Evolutionary conservation across 768 basidiomycete genomes (phyloP).

Genomic region (Mrakia gelida): DNA sequence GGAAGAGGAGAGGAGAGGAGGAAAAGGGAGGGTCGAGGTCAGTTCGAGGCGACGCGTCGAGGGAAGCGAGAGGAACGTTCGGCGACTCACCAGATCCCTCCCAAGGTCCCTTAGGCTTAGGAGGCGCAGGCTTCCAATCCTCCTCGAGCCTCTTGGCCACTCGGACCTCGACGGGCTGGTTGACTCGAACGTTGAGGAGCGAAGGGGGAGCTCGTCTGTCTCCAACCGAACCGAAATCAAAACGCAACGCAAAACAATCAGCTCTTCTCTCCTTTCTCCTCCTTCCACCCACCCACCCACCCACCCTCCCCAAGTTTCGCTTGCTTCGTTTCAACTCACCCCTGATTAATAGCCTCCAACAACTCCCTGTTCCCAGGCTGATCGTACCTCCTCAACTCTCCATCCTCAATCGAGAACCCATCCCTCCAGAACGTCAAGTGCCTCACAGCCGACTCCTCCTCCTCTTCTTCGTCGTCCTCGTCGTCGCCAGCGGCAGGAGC

Average conservation of each 20-base stretch:
- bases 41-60: neutral
- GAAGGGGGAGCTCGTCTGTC: constrained; percentile 72
- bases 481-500: constrained; percentile 35
- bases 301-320: constrained; percentile 14
- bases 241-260: neutral
- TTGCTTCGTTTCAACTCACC: constrained; percentile 50
- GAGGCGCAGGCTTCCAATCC: constrained; percentile 62
- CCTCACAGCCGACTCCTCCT: constrained; percentile 56
- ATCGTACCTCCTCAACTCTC: constrained; percentile 75
- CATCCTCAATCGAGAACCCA: constrained; percentile 88
- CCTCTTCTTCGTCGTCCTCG: constrained; percentile 42
- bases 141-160: constrained; percentile 67
- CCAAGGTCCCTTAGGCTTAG: constrained; percentile 54
- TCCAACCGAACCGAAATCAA: neutral
- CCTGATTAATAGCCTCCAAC: constrained; percentile 70
- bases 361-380: constrained; percentile 67
- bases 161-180: constrained; percentile 79
- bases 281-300: neutral
- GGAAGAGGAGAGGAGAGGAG: neutral
- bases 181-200: constrained; percentile 64
- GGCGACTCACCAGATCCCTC: constrained; percentile 4
- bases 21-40: neutral
- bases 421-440: constrained; percentile 86
- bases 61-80: neutral
- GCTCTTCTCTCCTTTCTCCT: neutral